Evolutionary conservation across 805 yeast species (phyloP).

Genomic region (Teunomyces kruisii): DNA sequence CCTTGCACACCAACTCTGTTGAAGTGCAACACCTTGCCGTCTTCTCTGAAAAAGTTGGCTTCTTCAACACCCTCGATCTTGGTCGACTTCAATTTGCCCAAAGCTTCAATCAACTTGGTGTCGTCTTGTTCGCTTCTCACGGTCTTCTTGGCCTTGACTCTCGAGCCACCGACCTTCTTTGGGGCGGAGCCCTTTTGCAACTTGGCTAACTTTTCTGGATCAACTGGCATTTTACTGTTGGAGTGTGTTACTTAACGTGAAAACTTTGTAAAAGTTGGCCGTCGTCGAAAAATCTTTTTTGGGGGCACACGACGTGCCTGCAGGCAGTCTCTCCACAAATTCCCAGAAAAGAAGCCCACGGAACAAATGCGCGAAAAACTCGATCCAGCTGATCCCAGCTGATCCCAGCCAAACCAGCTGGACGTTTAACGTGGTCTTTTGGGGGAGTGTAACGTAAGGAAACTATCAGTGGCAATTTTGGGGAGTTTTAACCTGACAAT

Average conservation of each 20-base stretch:
- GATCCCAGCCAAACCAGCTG: too few relatives aligned
- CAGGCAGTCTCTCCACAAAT: background rate
- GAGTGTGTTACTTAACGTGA: background rate
- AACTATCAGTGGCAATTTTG: too few relatives aligned
- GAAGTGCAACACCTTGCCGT: conserved; percentile 94
- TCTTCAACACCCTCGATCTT: conserved; percentile 89
- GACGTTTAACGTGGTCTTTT: too few relatives aligned
- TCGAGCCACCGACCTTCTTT: conserved; percentile 76
- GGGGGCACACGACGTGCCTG: conserved; percentile 3
- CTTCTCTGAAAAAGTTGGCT: conserved; percentile 96
- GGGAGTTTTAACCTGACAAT: too few relatives aligned
- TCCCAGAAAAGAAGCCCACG: too few relatives aligned
- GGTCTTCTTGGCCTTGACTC: conserved; percentile 88
- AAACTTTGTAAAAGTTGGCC: conserved; percentile 3
- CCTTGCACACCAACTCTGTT: conserved; percentile 95
- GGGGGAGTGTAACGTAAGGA: too few relatives aligned
- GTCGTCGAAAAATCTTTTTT: conserved; percentile 8
- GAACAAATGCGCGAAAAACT: too few relatives aligned
- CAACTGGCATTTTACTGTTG: conserved; percentile 65
- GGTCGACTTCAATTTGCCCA: conserved; percentile 86
- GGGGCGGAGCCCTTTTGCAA: conserved; percentile 76
- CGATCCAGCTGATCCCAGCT: too few relatives aligned
- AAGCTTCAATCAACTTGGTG: conserved; percentile 83
- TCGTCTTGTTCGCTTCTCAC: conserved; percentile 78
- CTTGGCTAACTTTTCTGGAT: conserved; percentile 92